These are phyloP conservation scores for Puccinellia tenuiflora DNA, from an alignment of 176 grass and related monocot species.

Conservation along the genomic window DNA sequence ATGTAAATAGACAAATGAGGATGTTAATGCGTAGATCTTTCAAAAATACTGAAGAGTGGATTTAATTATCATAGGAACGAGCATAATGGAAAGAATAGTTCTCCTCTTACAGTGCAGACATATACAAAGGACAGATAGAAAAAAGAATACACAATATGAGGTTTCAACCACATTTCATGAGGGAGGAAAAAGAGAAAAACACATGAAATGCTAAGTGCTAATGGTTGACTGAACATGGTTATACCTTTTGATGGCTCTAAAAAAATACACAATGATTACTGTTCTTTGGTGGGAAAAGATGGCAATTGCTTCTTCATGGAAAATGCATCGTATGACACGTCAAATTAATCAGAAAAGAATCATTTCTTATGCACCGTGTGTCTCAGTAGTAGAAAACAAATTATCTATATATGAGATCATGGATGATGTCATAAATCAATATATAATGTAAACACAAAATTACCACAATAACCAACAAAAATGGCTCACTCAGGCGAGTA, in stretches of 20 bases:
- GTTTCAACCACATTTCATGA: not conserved
- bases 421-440: conserved; percentile 27
- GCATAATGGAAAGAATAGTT: not conserved
- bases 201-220: not conserved
- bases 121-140: not conserved
- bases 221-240: not conserved
- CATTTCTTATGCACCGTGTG: not conserved
- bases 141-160: not conserved
- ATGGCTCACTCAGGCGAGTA: conserved; percentile 91
- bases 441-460: conserved; percentile 47
- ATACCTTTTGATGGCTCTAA: not conserved
- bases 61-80: not conserved
- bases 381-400: not conserved
- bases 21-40: not conserved
- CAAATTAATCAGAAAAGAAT: not conserved
- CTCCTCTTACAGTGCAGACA: not conserved
- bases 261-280: not conserved
- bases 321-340: not conserved
- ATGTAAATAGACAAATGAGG: not conserved
- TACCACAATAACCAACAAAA: conserved; percentile 99
- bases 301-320: not conserved
- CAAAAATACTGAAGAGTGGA: not conserved
- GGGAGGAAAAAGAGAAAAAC: not conserved
- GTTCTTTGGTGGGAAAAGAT: not conserved
- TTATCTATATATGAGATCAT: not conserved